phyloP scores from a whole-genome alignment of 805 yeast species.

The Wickerhamiella kurtzmanii region DNA sequence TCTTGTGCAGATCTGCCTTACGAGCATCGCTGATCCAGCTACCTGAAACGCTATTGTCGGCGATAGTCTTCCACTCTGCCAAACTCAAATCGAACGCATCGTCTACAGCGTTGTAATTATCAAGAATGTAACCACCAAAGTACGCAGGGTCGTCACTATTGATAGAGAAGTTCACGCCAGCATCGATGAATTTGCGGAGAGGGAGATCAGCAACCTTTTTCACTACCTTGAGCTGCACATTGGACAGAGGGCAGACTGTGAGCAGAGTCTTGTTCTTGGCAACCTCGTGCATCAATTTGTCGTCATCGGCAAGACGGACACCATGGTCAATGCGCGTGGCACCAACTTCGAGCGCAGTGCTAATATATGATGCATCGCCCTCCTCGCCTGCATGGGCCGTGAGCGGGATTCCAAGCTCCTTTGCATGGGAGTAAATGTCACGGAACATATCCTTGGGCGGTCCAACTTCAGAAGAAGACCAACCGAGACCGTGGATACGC shows the following conservation, averaged over 20 bases:
- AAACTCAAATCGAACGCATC: slow-evolving; percentile 48
- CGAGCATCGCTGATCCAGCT: slow-evolving; percentile 56
- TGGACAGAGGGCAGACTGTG: slow-evolving; percentile 66
- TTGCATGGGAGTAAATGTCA: slow-evolving; percentile 45
- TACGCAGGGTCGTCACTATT: slow-evolving; percentile 75
- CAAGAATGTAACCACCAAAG: slow-evolving; percentile 73
- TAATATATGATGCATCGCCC: slow-evolving; percentile 61
- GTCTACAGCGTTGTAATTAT: slow-evolving; percentile 29
- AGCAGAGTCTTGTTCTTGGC: slow-evolving; percentile 44
- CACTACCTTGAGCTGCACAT: slow-evolving; percentile 63
- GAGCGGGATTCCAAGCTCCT: slow-evolving; percentile 28
- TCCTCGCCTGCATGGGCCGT: slow-evolving; percentile 90
- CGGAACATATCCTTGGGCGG: slow-evolving; percentile 60
- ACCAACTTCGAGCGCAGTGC: slow-evolving; percentile 41
- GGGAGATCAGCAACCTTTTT: slow-evolving; percentile 56
- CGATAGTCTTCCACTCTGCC: slow-evolving; percentile 50
- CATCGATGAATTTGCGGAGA: slow-evolving; percentile 43
- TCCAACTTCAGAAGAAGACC: slow-evolving; percentile 67
- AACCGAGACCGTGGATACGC: slow-evolving; percentile 60
- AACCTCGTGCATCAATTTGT: slow-evolving; percentile 41
- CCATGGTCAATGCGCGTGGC: slow-evolving; percentile 75
- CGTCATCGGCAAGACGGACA: slow-evolving; percentile 46
- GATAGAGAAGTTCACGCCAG: slow-evolving; percentile 55
- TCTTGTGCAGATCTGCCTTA: slow-evolving; percentile 24
- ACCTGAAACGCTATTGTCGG: slow-evolving; percentile 52